A percentile compares a stretch with the other conserved stretches of the same genome.
Evolutionary conservation across 495 filamentous ascomycete genomes (phyloP).

Genomic region (Neurospora sp.): DNA sequence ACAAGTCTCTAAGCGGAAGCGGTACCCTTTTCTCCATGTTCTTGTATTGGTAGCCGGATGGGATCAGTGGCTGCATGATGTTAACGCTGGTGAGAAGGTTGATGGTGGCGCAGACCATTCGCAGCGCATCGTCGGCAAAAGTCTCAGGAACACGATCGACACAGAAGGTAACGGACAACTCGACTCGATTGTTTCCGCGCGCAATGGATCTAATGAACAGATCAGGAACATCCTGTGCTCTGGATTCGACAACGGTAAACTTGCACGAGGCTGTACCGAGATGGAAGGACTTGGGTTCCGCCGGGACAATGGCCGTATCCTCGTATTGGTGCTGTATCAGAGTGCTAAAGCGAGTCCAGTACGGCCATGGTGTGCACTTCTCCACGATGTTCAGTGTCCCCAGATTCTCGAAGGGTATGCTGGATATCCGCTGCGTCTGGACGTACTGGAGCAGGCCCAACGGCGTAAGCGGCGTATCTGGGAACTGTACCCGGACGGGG

Average conservation of each 20-base stretch:
- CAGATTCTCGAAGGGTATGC: conserved; percentile 33
- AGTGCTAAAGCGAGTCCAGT: conserved; percentile 39
- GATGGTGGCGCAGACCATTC: conserved; percentile 32
- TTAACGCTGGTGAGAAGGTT: conserved; percentile 29
- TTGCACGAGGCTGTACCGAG: conserved; percentile 30
- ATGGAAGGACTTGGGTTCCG: conserved; percentile 27
- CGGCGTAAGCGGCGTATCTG: conserved; percentile 30
- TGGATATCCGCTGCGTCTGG: conserved; percentile 30
- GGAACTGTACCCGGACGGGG: conserved; percentile 33
- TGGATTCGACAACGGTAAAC: conserved; percentile 28
- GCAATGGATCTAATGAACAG: conserved; percentile 30
- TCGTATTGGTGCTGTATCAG: conserved; percentile 34
- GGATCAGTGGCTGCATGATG: conserved; percentile 31
- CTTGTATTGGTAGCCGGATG: conserved; percentile 26
- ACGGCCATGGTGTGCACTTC: conserved; percentile 38
- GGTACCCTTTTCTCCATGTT: conserved; percentile 27
- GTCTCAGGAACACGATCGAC: conserved; percentile 25
- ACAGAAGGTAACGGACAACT: conserved; percentile 34
- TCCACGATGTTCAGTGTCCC: conserved; percentile 33
- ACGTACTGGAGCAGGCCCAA: conserved; percentile 30
- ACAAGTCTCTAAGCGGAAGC: conserved; percentile 15
- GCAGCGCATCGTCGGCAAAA: conserved; percentile 32
- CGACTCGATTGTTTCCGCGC: conserved; percentile 19
- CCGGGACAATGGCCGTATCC: conserved; percentile 21
- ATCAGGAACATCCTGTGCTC: conserved; percentile 29